Conservation (phyloP, 352 stramenopile genomes). For the Blastocystis sp. region DNA sequence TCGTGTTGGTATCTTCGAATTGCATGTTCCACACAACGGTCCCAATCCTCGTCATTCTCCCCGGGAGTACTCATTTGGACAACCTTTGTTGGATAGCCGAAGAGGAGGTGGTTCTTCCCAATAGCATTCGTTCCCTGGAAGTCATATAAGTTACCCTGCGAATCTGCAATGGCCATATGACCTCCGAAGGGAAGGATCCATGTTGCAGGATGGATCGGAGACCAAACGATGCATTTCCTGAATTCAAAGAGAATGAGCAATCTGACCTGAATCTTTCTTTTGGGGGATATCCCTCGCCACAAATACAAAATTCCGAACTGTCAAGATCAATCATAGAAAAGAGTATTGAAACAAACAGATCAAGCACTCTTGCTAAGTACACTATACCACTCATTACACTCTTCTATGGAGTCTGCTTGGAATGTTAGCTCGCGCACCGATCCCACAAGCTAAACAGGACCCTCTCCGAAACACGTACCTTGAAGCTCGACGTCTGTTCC, state of each 20-base stretch:
- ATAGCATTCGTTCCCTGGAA: constrained; percentile 44
- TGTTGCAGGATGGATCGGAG: constrained; percentile 6
- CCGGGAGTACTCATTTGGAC: background rate
- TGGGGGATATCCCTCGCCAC: background rate
- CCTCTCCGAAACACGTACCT: background rate
- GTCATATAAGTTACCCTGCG: constrained; percentile 43
- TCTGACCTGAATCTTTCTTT: constrained; percentile 8
- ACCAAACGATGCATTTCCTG: constrained; percentile 50
- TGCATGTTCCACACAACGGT: background rate
- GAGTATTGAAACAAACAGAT: background rate
- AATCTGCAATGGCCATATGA: constrained; percentile 48
- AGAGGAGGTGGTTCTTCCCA: constrained; percentile 48
- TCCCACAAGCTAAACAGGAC: background rate
- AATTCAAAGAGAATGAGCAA: background rate
- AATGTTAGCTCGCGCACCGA: constrained; percentile 27
- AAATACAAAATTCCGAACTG: background rate
- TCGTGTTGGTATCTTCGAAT: constrained; percentile 30
- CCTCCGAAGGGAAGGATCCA: background rate
- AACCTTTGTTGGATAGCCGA: constrained; percentile 21
- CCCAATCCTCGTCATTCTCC: constrained; percentile 24
- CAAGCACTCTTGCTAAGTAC: constrained; percentile 16
- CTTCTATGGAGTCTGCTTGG: constrained; percentile 15
- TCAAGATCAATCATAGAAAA: background rate
- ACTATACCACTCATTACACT: constrained; percentile 42
- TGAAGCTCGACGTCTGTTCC: background rate